Percentiles rank a stretch among this genome's conserved stretches.
These are phyloP conservation scores for Salinomyces thailandicus DNA, from an alignment of 2,329 filamentous ascomycete species.

Conservation along the genomic window DNA sequence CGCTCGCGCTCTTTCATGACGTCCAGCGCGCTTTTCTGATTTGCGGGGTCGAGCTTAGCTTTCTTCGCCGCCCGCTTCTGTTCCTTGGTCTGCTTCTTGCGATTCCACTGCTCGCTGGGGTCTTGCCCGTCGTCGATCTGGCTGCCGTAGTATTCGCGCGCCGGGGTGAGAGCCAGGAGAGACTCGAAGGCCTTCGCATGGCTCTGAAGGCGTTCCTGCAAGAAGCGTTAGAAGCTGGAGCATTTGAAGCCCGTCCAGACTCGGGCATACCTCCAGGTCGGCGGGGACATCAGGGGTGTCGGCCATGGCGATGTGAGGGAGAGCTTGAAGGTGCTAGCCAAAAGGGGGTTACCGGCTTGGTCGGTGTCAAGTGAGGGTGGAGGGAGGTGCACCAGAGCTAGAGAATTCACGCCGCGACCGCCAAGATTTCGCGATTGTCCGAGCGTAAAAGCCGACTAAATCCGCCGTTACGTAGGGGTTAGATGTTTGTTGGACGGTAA, in stretches of 20 bases:
- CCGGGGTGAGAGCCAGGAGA: conserved; percentile 75
- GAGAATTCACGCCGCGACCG: too few species aligned
- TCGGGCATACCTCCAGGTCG: neutral
- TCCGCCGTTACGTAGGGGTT: too few species aligned
- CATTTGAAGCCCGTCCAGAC: neutral
- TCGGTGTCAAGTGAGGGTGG: too few species aligned
- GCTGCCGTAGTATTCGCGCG: conserved; percentile 68
- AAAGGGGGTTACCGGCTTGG: too few species aligned
- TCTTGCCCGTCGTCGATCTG: conserved; percentile 52
- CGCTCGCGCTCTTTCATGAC: conserved; percentile 72
- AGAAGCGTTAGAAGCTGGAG: neutral
- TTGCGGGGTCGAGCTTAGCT: conserved; percentile 84
- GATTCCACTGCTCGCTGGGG: conserved; percentile 79
- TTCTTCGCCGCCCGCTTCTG: conserved; percentile 71
- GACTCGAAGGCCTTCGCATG: conserved; percentile 73
- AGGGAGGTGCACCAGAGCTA: too few species aligned
- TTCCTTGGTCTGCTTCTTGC: conserved; percentile 91
- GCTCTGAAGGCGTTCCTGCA: conserved; percentile 43
- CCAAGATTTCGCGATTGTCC: too few species aligned
- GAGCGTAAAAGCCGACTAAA: too few species aligned
- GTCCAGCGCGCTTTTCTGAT: conserved; percentile 83
- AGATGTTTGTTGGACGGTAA: too few species aligned
- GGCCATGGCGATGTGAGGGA: neutral
- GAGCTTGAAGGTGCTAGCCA: too few species aligned
- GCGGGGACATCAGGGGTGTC: neutral